A percentile compares a stretch with the other conserved stretches of the same genome.
Evolutionary conservation across 495 filamentous ascomycete species (phyloP).

Genomic region (Amphirosellinia nigrospora): DNA sequence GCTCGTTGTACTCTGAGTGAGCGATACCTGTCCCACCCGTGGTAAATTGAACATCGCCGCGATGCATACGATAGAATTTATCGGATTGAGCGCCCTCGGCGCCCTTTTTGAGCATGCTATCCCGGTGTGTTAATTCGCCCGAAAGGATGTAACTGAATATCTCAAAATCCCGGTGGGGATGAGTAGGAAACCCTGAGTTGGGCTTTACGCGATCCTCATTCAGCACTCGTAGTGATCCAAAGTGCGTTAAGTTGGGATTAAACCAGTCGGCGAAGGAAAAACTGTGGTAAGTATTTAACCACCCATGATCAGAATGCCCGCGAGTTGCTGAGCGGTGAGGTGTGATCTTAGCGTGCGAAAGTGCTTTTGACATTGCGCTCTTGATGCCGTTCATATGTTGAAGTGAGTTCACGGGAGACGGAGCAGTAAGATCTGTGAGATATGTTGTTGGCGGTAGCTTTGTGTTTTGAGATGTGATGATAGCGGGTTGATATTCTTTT

Average conservation of each 20-base stretch:
- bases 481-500: neutral
- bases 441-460: slow-evolving; percentile 9
- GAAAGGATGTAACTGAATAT: slow-evolving; percentile 83
- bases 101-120: slow-evolving; percentile 70
- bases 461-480: slow-evolving; percentile 26
- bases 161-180: slow-evolving; percentile 80
- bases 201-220: slow-evolving; percentile 81
- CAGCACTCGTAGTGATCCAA: slow-evolving; percentile 75
- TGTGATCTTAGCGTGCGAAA: slow-evolving; percentile 67
- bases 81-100: slow-evolving; percentile 57
- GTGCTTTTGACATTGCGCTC: slow-evolving; percentile 59
- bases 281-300: slow-evolving; percentile 84
- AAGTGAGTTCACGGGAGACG: neutral
- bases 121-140: slow-evolving; percentile 82
- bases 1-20: slow-evolving; percentile 78
- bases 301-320: slow-evolving; percentile 78
- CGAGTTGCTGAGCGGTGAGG: slow-evolving; percentile 65
- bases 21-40: slow-evolving; percentile 79
- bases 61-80: slow-evolving; percentile 72
- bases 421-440: neutral
- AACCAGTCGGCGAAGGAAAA: slow-evolving; percentile 81
- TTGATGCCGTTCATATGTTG: slow-evolving; percentile 39
- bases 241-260: slow-evolving; percentile 66
- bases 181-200: slow-evolving; percentile 75
- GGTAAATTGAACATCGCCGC: slow-evolving; percentile 84